Evolutionary conservation across 805 yeast species (phyloP).

Genomic region (Metschnikowia gruessii): DNA sequence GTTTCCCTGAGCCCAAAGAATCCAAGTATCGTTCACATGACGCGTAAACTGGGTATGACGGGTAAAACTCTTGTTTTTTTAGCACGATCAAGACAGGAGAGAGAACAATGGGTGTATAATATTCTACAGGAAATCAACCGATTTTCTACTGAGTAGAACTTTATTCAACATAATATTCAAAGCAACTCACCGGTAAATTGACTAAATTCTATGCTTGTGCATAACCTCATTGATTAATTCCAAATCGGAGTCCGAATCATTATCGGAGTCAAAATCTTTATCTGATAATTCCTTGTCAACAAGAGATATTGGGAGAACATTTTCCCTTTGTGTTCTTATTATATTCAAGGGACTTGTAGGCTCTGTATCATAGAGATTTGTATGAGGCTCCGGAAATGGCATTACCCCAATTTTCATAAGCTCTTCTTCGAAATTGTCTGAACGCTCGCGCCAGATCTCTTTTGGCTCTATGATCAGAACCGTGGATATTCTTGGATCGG

Average conservation of each 20-base stretch:
- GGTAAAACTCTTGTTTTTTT: conserved; percentile 72
- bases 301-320: background rate
- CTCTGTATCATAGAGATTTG: background rate
- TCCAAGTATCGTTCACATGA: conserved; percentile 45
- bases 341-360: conserved; percentile 14
- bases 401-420: conserved; percentile 13
- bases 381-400: background rate
- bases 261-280: conserved; percentile 11
- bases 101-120: conserved; percentile 74
- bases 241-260: conserved; percentile 17
- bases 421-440: conserved; percentile 11
- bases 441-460: conserved; percentile 7
- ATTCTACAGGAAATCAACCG: conserved; percentile 47
- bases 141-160: conserved; percentile 3
- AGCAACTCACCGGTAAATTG: background rate
- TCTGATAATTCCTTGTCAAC: background rate
- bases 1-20: conserved; percentile 25
- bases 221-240: conserved; percentile 21
- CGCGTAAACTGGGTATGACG: conserved; percentile 57
- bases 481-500: conserved; percentile 5
- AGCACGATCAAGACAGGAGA: conserved; percentile 77
- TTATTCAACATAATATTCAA: background rate
- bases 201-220: conserved; percentile 3
- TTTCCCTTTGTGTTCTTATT: background rate
- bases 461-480: conserved; percentile 11